Evolutionary conservation across 2,329 filamentous ascomycete genomes (phyloP).

Genomic region (Pseudogymnoascus sp.): DNA sequence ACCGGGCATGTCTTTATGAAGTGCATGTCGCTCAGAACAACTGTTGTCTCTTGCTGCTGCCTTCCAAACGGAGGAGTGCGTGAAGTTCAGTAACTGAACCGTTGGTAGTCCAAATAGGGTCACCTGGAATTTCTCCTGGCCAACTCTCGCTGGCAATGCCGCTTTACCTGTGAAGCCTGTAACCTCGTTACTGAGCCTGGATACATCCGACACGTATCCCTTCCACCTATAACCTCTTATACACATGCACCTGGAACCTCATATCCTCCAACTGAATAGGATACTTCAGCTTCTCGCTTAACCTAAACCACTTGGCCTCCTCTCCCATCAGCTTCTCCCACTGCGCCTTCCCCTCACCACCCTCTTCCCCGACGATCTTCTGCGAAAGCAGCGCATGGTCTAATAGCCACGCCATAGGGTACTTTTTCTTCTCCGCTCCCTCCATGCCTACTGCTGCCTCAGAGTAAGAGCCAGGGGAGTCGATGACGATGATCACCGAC

Average conservation of each 20-base stretch:
- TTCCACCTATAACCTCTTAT: slow-evolving; percentile 39
- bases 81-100: neutral
- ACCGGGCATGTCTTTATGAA: neutral
- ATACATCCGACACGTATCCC: neutral
- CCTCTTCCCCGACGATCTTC: slow-evolving; percentile 32
- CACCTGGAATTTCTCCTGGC: neutral
- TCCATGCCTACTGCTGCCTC: slow-evolving; percentile 60
- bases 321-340: slow-evolving; percentile 74
- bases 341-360: slow-evolving; percentile 26
- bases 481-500: slow-evolving; percentile 74
- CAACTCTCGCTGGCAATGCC: neutral
- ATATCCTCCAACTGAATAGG: slow-evolving; percentile 87
- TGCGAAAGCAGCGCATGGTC: slow-evolving; percentile 66
- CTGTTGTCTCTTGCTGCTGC: neutral
- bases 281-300: slow-evolving; percentile 63
- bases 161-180: neutral
- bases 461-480: slow-evolving; percentile 91
- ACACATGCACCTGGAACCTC: slow-evolving; percentile 89
- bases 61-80: neutral
- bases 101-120: neutral
- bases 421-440: slow-evolving; percentile 49
- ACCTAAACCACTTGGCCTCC: slow-evolving; percentile 80
- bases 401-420: slow-evolving; percentile 91
- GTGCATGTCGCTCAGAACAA: neutral
- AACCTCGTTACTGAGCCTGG: neutral